Evolutionary conservation across 2,329 filamentous ascomycete genomes (phyloP).

Genomic region (Aspergillus fijiensis): DNA sequence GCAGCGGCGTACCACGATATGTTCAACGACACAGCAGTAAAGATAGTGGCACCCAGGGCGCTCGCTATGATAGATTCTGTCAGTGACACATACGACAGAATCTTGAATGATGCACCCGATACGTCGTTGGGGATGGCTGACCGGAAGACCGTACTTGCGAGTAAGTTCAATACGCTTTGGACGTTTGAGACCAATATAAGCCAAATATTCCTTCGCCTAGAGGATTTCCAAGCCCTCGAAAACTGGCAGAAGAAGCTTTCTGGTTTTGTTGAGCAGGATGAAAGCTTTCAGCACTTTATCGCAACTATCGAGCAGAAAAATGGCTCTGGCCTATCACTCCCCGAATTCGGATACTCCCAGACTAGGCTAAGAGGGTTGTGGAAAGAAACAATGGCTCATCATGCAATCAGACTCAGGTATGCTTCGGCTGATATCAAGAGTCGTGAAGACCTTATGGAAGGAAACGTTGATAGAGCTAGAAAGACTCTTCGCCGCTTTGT

Average conservation of each 20-base stretch:
- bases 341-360: neutral
- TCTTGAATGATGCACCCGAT: conserved; percentile 8
- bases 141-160: conserved; percentile 5
- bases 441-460: conserved; percentile 11
- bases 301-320: neutral
- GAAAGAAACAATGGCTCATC: conserved; percentile 11
- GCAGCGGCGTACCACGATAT: conserved; percentile 18
- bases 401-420: conserved; percentile 8
- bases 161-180: conserved; percentile 18
- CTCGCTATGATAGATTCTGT: conserved; percentile 19
- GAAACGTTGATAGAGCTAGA: neutral
- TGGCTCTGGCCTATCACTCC: neutral
- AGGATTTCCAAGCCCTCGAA: conserved; percentile 12
- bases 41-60: conserved; percentile 17
- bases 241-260: conserved; percentile 13
- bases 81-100: conserved; percentile 8
- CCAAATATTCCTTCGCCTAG: conserved; percentile 10
- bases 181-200: conserved; percentile 9
- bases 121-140: conserved; percentile 14
- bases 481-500: conserved; percentile 15
- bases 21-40: conserved; percentile 15
- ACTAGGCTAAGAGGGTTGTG: conserved; percentile 11
- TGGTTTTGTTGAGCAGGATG: neutral
- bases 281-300: neutral
- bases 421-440: conserved; percentile 4